phyloP scores from a whole-genome alignment of 345 rosid species.

The Turnera subulata region DNA sequence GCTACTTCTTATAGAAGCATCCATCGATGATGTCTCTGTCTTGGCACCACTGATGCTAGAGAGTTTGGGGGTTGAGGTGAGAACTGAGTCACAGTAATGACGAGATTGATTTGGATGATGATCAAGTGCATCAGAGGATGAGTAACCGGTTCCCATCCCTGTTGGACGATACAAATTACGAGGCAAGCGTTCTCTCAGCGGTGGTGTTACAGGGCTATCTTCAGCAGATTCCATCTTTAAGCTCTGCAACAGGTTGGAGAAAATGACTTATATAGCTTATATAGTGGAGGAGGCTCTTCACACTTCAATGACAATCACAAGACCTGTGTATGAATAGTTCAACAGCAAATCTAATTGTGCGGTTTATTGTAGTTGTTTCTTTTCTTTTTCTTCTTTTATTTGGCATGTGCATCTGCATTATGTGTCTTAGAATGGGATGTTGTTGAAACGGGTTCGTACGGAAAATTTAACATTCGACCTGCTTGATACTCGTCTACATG shows the following conservation, averaged over 20 bases:
- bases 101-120: slow-evolving; percentile 24
- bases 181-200: slow-evolving; percentile 60
- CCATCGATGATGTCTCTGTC: slow-evolving; percentile 88
- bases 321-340: too few species aligned
- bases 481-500: too few species aligned
- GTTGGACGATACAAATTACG: slow-evolving; percentile 24
- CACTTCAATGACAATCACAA: too few species aligned
- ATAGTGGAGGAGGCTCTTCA: background rate
- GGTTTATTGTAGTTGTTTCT: too few species aligned
- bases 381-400: too few species aligned
- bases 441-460: too few species aligned
- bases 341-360: too few species aligned
- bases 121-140: slow-evolving; percentile 32
- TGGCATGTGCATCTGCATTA: too few species aligned
- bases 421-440: too few species aligned
- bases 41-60: slow-evolving; percentile 90
- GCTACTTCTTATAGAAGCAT: slow-evolving; percentile 29
- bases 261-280: background rate
- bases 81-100: slow-evolving; percentile 59
- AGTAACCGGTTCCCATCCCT: slow-evolving; percentile 25
- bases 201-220: slow-evolving; percentile 29
- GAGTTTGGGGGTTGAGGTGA: slow-evolving; percentile 80
- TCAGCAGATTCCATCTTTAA: slow-evolving; percentile 27
- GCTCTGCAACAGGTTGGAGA: slow-evolving; percentile 20
- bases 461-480: background rate